A percentile compares a stretch with the other conserved stretches of the same genome.
Conservation (phyloP, 2,329 filamentous ascomycete species). For the Salinomyces thailandicus region DNA sequence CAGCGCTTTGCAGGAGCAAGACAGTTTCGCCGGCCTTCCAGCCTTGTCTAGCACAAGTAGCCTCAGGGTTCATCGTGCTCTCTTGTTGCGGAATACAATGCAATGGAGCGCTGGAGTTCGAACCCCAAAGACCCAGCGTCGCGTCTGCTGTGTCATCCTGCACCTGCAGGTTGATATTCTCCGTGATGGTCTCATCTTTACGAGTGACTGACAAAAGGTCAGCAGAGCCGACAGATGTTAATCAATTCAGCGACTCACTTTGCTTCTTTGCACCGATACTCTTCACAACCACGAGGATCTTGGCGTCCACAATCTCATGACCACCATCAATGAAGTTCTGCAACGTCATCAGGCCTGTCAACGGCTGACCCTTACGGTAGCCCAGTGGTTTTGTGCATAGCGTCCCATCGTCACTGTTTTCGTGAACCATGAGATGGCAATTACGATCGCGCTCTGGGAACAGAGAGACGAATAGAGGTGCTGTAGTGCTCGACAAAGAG, state of each 20-base stretch:
- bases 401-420: conserved; percentile 34
- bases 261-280: conserved; percentile 44
- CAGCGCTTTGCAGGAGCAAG: conserved; percentile 21
- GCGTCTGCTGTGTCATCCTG: conserved; percentile 49
- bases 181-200: conserved; percentile 35
- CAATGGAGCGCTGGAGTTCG: conserved; percentile 29
- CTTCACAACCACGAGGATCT: conserved; percentile 48
- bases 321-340: conserved; percentile 45
- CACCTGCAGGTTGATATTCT: conserved; percentile 42
- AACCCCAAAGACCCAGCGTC: conserved; percentile 45
- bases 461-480: conserved; percentile 44
- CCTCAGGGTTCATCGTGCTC: conserved; percentile 6
- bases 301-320: conserved; percentile 41
- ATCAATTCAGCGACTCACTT: not conserved
- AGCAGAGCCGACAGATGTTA: not conserved
- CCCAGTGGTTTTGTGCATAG: conserved; percentile 40
- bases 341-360: conserved; percentile 47
- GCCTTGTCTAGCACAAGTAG: conserved; percentile 5
- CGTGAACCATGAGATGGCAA: conserved; percentile 45
- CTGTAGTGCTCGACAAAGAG: conserved; percentile 32
- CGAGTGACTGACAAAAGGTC: conserved; percentile 31
- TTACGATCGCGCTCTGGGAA: conserved; percentile 47
- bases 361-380: conserved; percentile 25
- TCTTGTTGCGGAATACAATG: conserved; percentile 2
- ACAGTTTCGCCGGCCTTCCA: conserved; percentile 25